Percentiles rank a stretch among this genome's conserved stretches.
Evolutionary conservation across 2,329 filamentous ascomycete species (phyloP).

Genomic region (Hortaea sp.): DNA sequence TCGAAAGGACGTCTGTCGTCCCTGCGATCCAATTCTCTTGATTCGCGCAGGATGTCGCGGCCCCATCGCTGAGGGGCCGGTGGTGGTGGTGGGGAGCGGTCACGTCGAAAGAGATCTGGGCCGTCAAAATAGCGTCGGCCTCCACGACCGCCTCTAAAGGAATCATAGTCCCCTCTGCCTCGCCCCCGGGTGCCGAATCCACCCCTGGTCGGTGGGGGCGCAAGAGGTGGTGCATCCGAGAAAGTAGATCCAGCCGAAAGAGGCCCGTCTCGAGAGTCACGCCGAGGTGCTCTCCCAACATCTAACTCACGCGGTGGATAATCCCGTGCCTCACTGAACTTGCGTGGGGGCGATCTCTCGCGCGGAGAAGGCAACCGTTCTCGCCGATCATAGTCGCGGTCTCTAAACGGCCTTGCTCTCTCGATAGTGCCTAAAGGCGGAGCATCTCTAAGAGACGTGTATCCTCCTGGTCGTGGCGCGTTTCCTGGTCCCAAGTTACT

Average conservation of each 20-base stretch:
- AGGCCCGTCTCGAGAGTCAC: conserved; percentile 63
- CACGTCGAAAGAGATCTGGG: conserved; percentile 50
- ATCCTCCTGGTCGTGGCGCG: conserved; percentile 10
- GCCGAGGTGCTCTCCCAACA: conserved; percentile 50
- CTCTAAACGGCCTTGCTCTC: conserved; percentile 47
- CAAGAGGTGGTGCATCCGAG: conserved; percentile 54
- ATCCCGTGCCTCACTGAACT: conserved; percentile 52
- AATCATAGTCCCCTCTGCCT: conserved; percentile 1
- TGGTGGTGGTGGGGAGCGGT: conserved; percentile 34
- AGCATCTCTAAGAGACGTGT: conserved; percentile 41
- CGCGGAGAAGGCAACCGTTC: conserved; percentile 53
- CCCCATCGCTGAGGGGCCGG: conserved; percentile 30
- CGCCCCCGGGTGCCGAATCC: conserved; percentile 32
- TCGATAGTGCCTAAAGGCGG: conserved; percentile 48
- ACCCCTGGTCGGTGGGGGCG: conserved; percentile 43
- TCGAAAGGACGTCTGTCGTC: conserved; percentile 34
- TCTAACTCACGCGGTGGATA: conserved; percentile 53
- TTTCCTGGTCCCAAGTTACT: conserved; percentile 51
- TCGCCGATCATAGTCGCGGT: conserved; percentile 43
- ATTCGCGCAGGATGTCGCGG: conserved; percentile 32
- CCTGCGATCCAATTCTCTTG: conserved; percentile 28
- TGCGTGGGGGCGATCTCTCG: conserved; percentile 53
- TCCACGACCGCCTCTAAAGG: conserved; percentile 27
- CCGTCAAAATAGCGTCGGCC: conserved; percentile 42
- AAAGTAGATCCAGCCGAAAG: conserved; percentile 61